Evolutionary conservation across 164 flowering plant genomes (phyloP), one percentile per base, ranked within the genome.

Genomic region (Chloranthus sessilifolius): DNA sequence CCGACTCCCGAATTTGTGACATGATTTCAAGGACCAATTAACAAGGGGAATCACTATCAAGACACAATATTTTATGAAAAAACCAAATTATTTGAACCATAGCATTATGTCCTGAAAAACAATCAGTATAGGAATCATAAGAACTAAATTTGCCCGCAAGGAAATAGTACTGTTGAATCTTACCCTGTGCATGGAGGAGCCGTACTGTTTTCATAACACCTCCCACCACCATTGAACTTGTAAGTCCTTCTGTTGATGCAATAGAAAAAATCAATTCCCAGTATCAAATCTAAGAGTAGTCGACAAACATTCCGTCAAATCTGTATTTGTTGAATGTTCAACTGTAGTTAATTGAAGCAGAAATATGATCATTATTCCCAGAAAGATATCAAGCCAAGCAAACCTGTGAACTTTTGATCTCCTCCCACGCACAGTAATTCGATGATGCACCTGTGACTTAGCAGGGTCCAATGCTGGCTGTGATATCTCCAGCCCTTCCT

Each of bases 161-260:
- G 15, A 17, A 33, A 48, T 28, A 25, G 34, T 14, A 15, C 1
- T 16, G 35, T 27, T 8, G 35, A 40, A 38, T 23, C 15, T 29
- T 75, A 92, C 98, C 96, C 98, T 7, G 72, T 67, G 64, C 98
- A 92, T 42, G 96, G 98, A 55, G 96, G 98, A 52, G 73, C 74
- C 5, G 81, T 80, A 67, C 96, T 92, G 47, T 66, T 69, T 40
- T 43, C 58, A 55, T 79, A 74, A 56, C 98, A 92, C 61, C 67
- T 72, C 60, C 65, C 75, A 47, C 73, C 72, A 47, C 94, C 87
- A 65, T 47, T 67, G 5, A 23, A 55, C 60, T 82, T 88, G 58
- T 75, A 86, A 51, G 52, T 78, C 59, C 95, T 76, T 63, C 98
- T 88, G 80, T 58, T 54, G 20, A 19, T 8, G 49, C 21, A 36